Conservation (phyloP, 352 stramenopile genomes). For the Globisporangium megalacanthum region DNA sequence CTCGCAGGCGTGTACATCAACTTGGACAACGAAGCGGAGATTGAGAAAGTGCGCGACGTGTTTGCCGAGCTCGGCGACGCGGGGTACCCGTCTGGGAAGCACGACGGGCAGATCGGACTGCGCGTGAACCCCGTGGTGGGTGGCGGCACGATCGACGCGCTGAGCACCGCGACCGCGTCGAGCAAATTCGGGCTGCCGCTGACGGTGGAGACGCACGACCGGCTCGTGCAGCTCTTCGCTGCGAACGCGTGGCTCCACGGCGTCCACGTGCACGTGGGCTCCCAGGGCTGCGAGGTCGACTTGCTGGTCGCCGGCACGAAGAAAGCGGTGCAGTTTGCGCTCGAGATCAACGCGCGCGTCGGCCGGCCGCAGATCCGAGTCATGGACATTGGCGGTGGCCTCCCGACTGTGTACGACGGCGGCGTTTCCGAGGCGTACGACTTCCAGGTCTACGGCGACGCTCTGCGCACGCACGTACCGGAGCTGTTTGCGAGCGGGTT, state of each 20-base stretch:
- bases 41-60: slow-evolving; percentile 66
- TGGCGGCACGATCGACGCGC: slow-evolving; percentile 75
- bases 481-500: slow-evolving; percentile 82
- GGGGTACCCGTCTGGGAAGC: slow-evolving; percentile 17
- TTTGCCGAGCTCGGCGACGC: slow-evolving; percentile 33
- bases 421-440: slow-evolving; percentile 56
- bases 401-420: slow-evolving; percentile 86
- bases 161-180: slow-evolving; percentile 81
- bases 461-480: slow-evolving; percentile 58
- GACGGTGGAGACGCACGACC: slow-evolving; percentile 41
- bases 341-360: slow-evolving; percentile 61
- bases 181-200: slow-evolving; percentile 91
- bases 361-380: slow-evolving; percentile 59
- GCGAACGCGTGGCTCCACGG: slow-evolving; percentile 82
- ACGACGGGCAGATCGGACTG: slow-evolving; percentile 72
- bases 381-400: slow-evolving; percentile 90
- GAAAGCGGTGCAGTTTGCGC: slow-evolving; percentile 68
- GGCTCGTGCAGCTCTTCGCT: slow-evolving; percentile 49
- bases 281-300: slow-evolving; percentile 80
- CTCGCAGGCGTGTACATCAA: slow-evolving; percentile 85
- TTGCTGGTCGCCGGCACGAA: slow-evolving; percentile 77
- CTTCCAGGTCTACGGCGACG: slow-evolving; percentile 78
- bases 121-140: slow-evolving; percentile 91
- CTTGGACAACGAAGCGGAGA: slow-evolving; percentile 89
- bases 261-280: slow-evolving; percentile 88